Percentiles rank a stretch among this genome's conserved stretches.
These are phyloP conservation scores for Acorus calamus DNA, from an alignment of 106 monocot genomes.

Conservation along the genomic window DNA sequence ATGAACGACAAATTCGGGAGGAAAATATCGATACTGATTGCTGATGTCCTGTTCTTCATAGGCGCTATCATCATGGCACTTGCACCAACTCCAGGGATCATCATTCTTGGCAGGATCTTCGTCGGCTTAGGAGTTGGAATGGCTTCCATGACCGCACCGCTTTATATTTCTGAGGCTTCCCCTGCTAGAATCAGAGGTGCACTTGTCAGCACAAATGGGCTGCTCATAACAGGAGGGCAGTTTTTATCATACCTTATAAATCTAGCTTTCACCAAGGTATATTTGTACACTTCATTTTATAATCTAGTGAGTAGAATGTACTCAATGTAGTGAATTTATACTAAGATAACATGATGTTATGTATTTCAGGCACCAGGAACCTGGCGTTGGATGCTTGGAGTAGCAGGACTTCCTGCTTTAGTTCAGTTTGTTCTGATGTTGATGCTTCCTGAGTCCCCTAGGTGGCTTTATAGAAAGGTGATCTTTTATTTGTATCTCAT, in stretches of 20 bases:
- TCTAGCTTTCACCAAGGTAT: conserved; percentile 75
- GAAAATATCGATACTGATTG: conserved; percentile 47
- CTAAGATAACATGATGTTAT: background rate
- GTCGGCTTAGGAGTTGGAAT: conserved; percentile 92
- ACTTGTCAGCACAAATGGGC: conserved; percentile 75
- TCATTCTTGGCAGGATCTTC: conserved; percentile 77
- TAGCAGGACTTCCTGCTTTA: conserved; percentile 65
- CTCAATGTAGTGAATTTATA: background rate
- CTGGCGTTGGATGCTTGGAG: conserved; percentile 91
- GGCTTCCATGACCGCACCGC: conserved; percentile 91
- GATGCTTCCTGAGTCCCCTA: conserved; percentile 72
- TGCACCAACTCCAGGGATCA: conserved; percentile 52
- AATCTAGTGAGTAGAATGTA: background rate
- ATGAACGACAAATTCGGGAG: conserved; percentile 77
- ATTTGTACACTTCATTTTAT: background rate
- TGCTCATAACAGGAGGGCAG: conserved; percentile 89
- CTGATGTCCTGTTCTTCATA: conserved; percentile 69
- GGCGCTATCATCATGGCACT: conserved; percentile 73
- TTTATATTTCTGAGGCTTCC: conserved; percentile 96
- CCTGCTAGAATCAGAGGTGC: conserved; percentile 82
- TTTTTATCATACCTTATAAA: conserved; percentile 87
- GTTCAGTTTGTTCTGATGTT: conserved; percentile 65
- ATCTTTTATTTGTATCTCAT: background rate
- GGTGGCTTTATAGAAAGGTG: conserved; percentile 87
- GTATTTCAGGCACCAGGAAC: conserved; percentile 51